Base-by-base conservation (phyloP, 495 filamentous ascomycete genomes). In the Sporormia fimetaria region DNA sequence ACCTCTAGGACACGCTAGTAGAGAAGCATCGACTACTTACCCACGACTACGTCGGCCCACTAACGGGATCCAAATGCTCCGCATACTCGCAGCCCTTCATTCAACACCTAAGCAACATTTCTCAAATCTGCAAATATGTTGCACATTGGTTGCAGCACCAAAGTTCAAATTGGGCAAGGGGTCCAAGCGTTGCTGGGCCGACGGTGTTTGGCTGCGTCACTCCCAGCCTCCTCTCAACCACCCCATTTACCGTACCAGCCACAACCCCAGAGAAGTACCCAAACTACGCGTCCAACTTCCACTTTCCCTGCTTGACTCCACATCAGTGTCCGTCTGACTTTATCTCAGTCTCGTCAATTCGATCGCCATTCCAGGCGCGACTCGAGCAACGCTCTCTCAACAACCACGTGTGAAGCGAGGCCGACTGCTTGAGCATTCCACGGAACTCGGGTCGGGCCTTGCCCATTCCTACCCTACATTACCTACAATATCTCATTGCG, bases 201-300 rank as follows among this genome's bases (percentile, higher is more conserved):
- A 22, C 17, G 33, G 8, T 18, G 18, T 21, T 36, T 36, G 33
- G 14, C 25, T 21, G 38, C 24, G 38, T 33, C 28, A 47, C 23
- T 35, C 40, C 40, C 40, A 43, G 40, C 40, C 40, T 43, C 40
- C 30, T 32, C 40, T 37, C 21, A 43, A 21, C 40, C 8, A 10
- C 40, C 31, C 18, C 20, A 35, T 35, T 43, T 36, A 21, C 36
- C 20, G 3, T 24, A 28, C 32, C 40, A 43, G 40, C 40, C 40
- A 36, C 40, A 22, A 21, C 40, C n/a, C n/a, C 25, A 35, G 12
- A 15, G 15, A 21, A 32, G 29, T 9, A 42, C 47, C 12, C 24
- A 40, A 15, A 29, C 44, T 16, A 41, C 36, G 42, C 33, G 17
- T 14, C 42, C 34, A 17, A 25, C 16, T 17, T 20, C 11, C n/a